Evolutionary conservation across 2,329 filamentous ascomycete genomes (phyloP), one percentile per base, ranked within the genome.

Genomic region (Cytospora paraplurivora): DNA sequence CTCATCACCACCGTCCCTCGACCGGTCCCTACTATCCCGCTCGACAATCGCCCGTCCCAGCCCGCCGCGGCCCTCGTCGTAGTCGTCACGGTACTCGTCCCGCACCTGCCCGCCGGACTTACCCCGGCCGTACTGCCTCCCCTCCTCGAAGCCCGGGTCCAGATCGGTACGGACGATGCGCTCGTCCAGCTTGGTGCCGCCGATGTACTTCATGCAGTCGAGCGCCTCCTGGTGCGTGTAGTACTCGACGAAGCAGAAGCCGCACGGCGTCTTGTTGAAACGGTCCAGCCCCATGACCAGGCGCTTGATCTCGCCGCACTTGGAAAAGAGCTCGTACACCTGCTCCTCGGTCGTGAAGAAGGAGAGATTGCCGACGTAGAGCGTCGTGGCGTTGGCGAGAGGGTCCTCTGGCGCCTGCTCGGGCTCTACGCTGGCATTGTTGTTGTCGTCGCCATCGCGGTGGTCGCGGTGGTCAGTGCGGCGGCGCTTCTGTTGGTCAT

Each of bases 321-420:
- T 97, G 65, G 90, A 88, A 77, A 97, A 97, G 55, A 97, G 87
- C 78, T 98, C 94, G 77, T 98, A 94, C 65, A 99, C 97, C 76
- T 99, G 95, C 79, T 99, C 95, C 76, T 99, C 95, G 62, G 95
- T 99, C 32, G 95, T 99, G 83, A 97, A 97, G 80, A 97, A 97
- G 49, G 93, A 96, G 85, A 99, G 82, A 76, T 99, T 99, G 72
- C 95, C 95, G 54, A 99, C 94, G 74, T 99, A 99, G 74, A 99
- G 91, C 0, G 95, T 99, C 10, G 94, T 93, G 49, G 95, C 93
- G 75, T 95, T 83, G 68, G 86, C 90, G 65, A 99, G 82, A 67
- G 92, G 92, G 69, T 97, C 92, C 66, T 92, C 88, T 52, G 85
- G 78, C 15, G 79, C 75, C 49, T 89, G 86, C 60, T 86, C 81